These are phyloP conservation scores for Arachnomyces sp. DNA, from an alignment of 2,329 filamentous ascomycete genomes.

Conservation along the genomic window DNA sequence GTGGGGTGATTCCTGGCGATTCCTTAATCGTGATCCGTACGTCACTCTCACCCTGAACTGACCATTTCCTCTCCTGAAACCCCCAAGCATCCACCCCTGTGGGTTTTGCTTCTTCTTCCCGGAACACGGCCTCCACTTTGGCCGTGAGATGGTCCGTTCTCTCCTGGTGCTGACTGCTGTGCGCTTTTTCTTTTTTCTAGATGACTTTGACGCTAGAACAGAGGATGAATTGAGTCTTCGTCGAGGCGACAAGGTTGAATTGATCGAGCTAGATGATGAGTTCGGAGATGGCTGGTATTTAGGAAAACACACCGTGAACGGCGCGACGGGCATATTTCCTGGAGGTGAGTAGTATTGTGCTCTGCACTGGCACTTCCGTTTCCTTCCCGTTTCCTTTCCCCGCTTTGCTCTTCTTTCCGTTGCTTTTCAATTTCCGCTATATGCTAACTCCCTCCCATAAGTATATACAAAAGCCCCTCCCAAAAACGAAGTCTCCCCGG, in stretches of 20 bases:
- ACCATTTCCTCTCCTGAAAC: slow-evolving; percentile 1
- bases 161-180: neutral
- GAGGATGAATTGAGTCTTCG: slow-evolving; percentile 84
- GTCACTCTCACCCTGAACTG: slow-evolving; percentile 17
- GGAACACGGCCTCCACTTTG: neutral
- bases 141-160: too few relatives aligned
- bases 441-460: slow-evolving; percentile 1
- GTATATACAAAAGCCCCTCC: slow-evolving; percentile 21
- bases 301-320: slow-evolving; percentile 39
- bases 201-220: slow-evolving; percentile 87
- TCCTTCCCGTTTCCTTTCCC: neutral
- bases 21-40: slow-evolving; percentile 39
- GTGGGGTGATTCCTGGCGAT: slow-evolving; percentile 34
- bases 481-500: slow-evolving; percentile 8
- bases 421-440: slow-evolving; percentile 20
- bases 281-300: slow-evolving; percentile 62
- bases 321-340: slow-evolving; percentile 41
- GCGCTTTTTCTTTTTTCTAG: slow-evolving; percentile 40
- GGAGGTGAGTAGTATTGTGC: slow-evolving; percentile 29
- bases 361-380: too few relatives aligned
- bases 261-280: slow-evolving; percentile 59
- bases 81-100: slow-evolving; percentile 8
- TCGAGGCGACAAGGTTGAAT: slow-evolving; percentile 62
- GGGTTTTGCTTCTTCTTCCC: slow-evolving; percentile 8
- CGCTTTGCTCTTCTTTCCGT: slow-evolving; percentile 2